Evolutionary conservation across 345 rosid species (phyloP).

Genomic region (Camelina sativa): DNA sequence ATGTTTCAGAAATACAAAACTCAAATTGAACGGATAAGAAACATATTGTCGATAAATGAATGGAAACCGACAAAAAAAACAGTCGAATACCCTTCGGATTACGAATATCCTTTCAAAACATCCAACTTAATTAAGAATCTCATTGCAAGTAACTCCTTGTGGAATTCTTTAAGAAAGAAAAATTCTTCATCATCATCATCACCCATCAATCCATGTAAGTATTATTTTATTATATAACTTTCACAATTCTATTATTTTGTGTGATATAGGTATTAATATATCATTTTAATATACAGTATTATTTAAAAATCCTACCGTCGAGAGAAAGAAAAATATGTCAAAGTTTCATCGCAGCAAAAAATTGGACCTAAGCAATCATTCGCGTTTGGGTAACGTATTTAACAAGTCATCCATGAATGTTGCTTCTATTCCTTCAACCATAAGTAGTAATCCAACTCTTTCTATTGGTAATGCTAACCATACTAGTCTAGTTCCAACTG

Average conservation of each 20-base stretch:
- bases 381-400: not conserved
- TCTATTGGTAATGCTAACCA: not conserved
- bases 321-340: not conserved
- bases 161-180: constrained; percentile 6
- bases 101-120: constrained; percentile 21
- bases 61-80: constrained; percentile 4
- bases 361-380: not conserved
- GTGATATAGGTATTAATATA: not conserved
- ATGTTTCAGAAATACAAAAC: constrained; percentile 54
- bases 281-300: constrained; percentile 1
- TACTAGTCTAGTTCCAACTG: not conserved
- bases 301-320: not conserved
- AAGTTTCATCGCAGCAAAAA: not conserved
- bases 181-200: not conserved
- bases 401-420: not conserved
- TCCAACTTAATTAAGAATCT: constrained; percentile 13
- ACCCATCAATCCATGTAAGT: constrained; percentile 20
- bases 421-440: not conserved
- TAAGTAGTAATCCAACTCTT: constrained; percentile 3
- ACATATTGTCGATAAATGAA: not conserved
- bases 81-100: not conserved
- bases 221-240: not conserved
- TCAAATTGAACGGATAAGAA: constrained; percentile 34
- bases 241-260: not conserved
- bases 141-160: constrained; percentile 3